Evolutionary conservation across 164 flowering plant species (phyloP).

Genomic region (Macadamia tetraphylla): DNA sequence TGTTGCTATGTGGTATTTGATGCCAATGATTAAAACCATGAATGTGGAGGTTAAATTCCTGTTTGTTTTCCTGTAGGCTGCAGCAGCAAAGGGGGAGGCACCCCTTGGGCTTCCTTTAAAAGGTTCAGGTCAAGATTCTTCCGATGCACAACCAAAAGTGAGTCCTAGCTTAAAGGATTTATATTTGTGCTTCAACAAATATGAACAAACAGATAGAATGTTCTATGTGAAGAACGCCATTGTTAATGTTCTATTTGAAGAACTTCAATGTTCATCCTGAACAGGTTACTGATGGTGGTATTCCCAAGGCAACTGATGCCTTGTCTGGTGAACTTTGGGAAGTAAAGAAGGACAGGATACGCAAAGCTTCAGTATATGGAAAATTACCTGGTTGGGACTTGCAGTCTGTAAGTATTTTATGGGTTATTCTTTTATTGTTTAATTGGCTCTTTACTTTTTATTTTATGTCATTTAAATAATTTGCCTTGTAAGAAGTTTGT

Average conservation of each 20-base stretch:
- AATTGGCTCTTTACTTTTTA: not conserved
- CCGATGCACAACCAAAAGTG: slow-evolving; percentile 80
- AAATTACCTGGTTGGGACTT: slow-evolving; percentile 93
- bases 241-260: slow-evolving; percentile 1
- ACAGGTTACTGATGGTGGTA: slow-evolving; percentile 68
- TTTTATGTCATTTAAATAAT: too few species aligned
- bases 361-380: slow-evolving; percentile 69
- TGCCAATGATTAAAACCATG: not conserved
- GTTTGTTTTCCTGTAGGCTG: slow-evolving; percentile 53
- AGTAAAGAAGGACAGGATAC: slow-evolving; percentile 76
- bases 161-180: slow-evolving; percentile 6
- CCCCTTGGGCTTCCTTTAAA: slow-evolving; percentile 95
- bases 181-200: not conserved
- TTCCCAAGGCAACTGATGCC: slow-evolving; percentile 78
- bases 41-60: not conserved
- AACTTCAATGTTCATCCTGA: not conserved
- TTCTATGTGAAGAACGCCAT: not conserved
- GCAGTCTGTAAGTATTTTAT: slow-evolving; percentile 74
- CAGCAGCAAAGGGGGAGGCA: slow-evolving; percentile 98
- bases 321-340: slow-evolving; percentile 97
- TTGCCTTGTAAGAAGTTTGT: too few species aligned
- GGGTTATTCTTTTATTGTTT: not conserved
- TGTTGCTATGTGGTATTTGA: not conserved
- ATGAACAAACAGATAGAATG: not conserved
- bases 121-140: slow-evolving; percentile 92